These are phyloP conservation scores for Ceratocystis alfenasii DNA, from an alignment of 2,329 filamentous ascomycete genomes.

Conservation along the genomic window DNA sequence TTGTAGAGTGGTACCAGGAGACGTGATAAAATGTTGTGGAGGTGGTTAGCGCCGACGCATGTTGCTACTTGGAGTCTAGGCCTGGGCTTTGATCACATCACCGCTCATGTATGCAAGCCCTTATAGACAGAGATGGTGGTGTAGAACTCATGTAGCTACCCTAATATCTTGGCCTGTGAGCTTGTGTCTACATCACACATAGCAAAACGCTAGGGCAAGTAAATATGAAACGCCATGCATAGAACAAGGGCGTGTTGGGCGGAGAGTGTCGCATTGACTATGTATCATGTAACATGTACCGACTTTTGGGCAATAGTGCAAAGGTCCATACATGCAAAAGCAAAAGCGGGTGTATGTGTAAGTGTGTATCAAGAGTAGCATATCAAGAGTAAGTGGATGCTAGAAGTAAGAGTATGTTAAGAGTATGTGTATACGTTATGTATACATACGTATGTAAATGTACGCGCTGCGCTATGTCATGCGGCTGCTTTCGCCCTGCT, in stretches of 20 bases:
- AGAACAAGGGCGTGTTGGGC: neutral
- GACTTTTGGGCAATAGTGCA: constrained; percentile 8
- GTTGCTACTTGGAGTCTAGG: no score
- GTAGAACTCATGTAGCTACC: no score
- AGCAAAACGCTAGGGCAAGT: neutral
- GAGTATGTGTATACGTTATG: neutral
- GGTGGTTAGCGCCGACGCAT: neutral
- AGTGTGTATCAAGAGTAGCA: neutral
- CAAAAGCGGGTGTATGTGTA: neutral
- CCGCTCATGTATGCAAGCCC: no score
- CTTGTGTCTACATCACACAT: neutral
- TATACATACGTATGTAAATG: neutral
- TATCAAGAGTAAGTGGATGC: neutral
- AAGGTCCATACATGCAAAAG: constrained; percentile 4
- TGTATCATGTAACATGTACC: constrained; percentile 4
- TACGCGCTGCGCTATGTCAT: neutral
- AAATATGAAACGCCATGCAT: constrained; percentile 3
- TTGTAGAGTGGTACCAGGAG: neutral
- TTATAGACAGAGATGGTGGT: no score
- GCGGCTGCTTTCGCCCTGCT: neutral
- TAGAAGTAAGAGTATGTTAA: neutral
- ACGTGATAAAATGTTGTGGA: neutral
- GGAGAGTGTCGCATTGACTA: neutral
- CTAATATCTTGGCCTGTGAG: neutral
- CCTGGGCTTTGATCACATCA: no score